These are phyloP conservation scores for Taiozyma sp. DNA, from an alignment of 1,139 yeast species.

Conservation along the genomic window DNA sequence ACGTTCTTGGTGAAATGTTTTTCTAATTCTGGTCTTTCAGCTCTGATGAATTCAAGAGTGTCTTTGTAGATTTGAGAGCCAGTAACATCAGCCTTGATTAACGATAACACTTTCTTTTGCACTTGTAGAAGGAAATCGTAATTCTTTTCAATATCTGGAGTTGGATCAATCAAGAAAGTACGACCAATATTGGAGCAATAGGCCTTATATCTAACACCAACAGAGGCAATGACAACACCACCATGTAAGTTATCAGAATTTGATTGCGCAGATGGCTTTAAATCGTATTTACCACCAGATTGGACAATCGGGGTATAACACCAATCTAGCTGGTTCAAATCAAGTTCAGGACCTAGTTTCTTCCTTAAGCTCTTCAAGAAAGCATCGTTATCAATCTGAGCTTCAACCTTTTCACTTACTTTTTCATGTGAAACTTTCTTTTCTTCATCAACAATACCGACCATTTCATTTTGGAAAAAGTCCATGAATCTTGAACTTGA, in stretches of 20 bases:
- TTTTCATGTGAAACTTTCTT: conserved; percentile 67
- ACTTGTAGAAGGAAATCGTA: conserved; percentile 73
- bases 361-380: conserved; percentile 49
- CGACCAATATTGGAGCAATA: conserved; percentile 89
- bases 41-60: conserved; percentile 53
- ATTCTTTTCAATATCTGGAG: conserved; percentile 70
- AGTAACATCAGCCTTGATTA: conserved; percentile 63
- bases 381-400: conserved; percentile 71
- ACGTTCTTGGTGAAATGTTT: conserved; percentile 69
- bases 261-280: conserved; percentile 82
- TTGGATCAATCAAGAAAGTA: conserved; percentile 87
- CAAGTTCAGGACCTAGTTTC: conserved; percentile 62
- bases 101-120: conserved; percentile 55
- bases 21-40: conserved; percentile 60
- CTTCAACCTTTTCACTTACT: conserved; percentile 74
- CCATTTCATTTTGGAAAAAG: conserved; percentile 84
- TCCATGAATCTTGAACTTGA: conserved; percentile 81
- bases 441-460: conserved; percentile 83
- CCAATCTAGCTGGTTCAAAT: conserved; percentile 82
- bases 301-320: conserved; percentile 90
- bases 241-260: conserved; percentile 60
- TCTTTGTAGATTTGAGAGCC: conserved; percentile 66
- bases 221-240: conserved; percentile 78
- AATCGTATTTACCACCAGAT: conserved; percentile 82
- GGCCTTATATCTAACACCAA: conserved; percentile 84